A percentile compares a stretch with the other conserved stretches of the same genome.
Conservation (phyloP, 148 eudicot genomes). For the Fagopyrum homotropicum region DNA sequence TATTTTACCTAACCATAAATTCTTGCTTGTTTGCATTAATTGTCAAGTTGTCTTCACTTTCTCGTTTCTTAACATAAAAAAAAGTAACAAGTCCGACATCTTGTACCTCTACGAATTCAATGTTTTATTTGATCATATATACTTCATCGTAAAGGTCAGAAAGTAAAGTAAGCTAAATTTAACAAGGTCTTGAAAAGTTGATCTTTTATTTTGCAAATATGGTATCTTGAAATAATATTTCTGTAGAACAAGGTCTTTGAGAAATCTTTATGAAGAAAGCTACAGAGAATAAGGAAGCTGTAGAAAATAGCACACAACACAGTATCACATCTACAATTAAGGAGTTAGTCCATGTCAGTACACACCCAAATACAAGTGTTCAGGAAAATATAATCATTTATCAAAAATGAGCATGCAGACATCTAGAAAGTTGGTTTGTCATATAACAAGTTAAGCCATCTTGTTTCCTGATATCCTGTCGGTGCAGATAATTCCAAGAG, state of each 20-base stretch:
- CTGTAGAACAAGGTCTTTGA: not conserved
- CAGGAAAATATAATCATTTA: not conserved
- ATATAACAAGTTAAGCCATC: not conserved
- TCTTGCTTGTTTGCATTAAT: too few species aligned
- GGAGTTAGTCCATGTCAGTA: not conserved
- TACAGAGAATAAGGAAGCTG: not conserved
- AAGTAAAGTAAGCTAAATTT: not conserved
- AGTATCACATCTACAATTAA: not conserved
- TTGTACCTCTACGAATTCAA: not conserved
- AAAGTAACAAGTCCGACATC: not conserved
- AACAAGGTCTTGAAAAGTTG: not conserved
- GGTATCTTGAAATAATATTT: not conserved
- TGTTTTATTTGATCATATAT: not conserved
- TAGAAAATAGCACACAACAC: not conserved
- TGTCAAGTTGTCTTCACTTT: not conserved
- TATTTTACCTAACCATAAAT: too few species aligned
- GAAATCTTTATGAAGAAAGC: not conserved
- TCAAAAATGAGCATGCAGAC: too few species aligned
- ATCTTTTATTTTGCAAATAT: not conserved
- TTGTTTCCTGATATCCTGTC: not conserved
- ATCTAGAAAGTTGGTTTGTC: not conserved
- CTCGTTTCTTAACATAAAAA: not conserved
- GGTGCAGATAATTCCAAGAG: not conserved
- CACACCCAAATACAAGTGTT: not conserved
- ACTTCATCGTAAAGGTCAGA: not conserved